A percentile compares a stretch with the other conserved stretches of the same genome.
These are phyloP conservation scores for Monoraphidium neglectum DNA, from an alignment of 139 green algal species.

Conservation along the genomic window DNA sequence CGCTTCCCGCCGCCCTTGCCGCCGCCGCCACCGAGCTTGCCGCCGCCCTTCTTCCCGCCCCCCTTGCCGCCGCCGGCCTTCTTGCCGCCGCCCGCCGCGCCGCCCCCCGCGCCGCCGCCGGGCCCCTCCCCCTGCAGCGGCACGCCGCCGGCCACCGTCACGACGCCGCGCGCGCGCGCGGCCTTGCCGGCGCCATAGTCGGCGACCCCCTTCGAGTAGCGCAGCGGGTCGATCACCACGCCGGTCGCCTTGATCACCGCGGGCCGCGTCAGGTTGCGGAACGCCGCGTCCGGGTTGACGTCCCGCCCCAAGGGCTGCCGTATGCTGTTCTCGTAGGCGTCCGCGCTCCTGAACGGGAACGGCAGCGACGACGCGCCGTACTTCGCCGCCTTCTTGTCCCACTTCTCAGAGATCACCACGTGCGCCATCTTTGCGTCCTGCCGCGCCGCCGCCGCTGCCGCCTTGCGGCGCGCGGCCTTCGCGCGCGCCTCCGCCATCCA, in stretches of 20 bases:
- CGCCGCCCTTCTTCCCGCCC: background rate
- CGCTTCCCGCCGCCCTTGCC: too few relatives aligned
- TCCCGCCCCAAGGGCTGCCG: constrained; percentile 85
- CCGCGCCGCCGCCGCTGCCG: constrained; percentile 56
- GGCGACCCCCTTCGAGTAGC: constrained; percentile 27
- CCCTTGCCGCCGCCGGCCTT: background rate
- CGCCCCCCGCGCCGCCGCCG: constrained; percentile 17
- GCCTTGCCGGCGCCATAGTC: constrained; percentile 17
- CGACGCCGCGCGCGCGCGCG: constrained; percentile 30
- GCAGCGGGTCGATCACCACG: constrained; percentile 75
- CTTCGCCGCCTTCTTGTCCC: constrained; percentile 83
- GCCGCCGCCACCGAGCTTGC: too few relatives aligned
- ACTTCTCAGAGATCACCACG: constrained; percentile 91
- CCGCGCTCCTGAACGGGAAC: constrained; percentile 62
- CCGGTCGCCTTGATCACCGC: constrained; percentile 77
- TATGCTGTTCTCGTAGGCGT: constrained; percentile 62
- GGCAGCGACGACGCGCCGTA: constrained; percentile 71
- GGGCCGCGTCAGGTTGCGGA: constrained; percentile 78
- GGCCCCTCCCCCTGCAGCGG: constrained; percentile 22
- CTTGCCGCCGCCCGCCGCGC: background rate
- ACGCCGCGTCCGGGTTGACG: constrained; percentile 86
- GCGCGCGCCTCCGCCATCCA: constrained; percentile 70
- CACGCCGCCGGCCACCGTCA: constrained; percentile 48
- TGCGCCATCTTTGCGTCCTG: constrained; percentile 79
- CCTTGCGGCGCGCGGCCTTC: constrained; percentile 61